A percentile compares a stretch with the other conserved stretches of the same genome.
Conservation (phyloP, 768 basidiomycete species). For the Saitozyma podzolica region DNA sequence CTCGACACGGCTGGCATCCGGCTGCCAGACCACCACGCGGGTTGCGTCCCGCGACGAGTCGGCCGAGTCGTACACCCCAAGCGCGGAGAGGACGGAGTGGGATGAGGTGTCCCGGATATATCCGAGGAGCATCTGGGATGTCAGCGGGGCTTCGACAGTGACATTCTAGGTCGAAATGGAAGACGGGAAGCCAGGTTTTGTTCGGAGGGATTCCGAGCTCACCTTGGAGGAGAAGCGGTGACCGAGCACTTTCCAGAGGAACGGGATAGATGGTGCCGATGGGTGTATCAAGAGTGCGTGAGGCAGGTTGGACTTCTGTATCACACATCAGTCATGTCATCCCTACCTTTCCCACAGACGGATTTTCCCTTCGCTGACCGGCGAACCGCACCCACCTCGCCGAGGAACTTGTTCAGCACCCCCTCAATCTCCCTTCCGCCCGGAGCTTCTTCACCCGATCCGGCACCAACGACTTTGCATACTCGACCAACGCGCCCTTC, state of each 20-base stretch:
- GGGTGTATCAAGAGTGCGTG: constrained; percentile 53
- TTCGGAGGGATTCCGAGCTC: not conserved
- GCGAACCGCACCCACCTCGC: constrained; percentile 60
- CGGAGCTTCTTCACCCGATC: constrained; percentile 64
- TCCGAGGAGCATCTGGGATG: constrained; percentile 72
- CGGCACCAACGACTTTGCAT: constrained; percentile 72
- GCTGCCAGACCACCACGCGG: constrained; percentile 68
- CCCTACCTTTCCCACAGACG: no score
- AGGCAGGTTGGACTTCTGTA: constrained; percentile 45
- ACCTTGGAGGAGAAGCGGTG: constrained; percentile 41
- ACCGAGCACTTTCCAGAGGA: constrained; percentile 53
- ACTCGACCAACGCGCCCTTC: constrained; percentile 71
- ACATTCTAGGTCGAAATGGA: not conserved
- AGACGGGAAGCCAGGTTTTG: not conserved
- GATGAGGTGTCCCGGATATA: constrained; percentile 58
- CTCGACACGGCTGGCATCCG: constrained; percentile 57
- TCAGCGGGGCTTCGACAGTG: constrained; percentile 58
- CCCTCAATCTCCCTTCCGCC: constrained; percentile 54
- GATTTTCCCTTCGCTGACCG: not conserved
- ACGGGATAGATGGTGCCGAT: constrained; percentile 47
- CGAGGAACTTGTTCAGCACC: constrained; percentile 65
- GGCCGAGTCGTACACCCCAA: constrained; percentile 64
- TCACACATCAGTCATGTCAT: no score
- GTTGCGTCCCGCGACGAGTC: constrained; percentile 42
- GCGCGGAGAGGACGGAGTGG: constrained; percentile 54